Percentiles rank a stretch among this genome's conserved stretches.
Evolutionary conservation across 108 stramenopile genomes (phyloP).

Genomic region (Skeletonema potamos): DNA sequence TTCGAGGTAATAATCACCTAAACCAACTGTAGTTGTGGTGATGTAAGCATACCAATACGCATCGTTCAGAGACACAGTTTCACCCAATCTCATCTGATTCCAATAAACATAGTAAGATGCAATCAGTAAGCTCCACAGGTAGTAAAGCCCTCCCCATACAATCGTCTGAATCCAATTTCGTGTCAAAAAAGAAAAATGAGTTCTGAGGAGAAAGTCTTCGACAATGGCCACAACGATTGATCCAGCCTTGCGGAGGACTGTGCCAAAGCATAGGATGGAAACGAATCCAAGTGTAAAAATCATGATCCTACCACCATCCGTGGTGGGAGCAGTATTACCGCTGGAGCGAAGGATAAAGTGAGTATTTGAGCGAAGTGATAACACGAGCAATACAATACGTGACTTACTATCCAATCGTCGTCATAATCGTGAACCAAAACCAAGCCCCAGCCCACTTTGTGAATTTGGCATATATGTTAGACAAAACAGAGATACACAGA

Average conservation of each 20-base stretch:
- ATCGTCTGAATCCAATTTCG: slow-evolving; percentile 13
- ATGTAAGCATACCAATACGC: slow-evolving; percentile 53
- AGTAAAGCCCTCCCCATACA: slow-evolving; percentile 45
- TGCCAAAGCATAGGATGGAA: slow-evolving; percentile 45
- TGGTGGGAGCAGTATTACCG: slow-evolving; percentile 54
- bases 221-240: slow-evolving; percentile 37
- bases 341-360: neutral
- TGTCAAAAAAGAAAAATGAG: slow-evolving; percentile 9
- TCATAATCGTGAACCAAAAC: slow-evolving; percentile 32
- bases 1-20: slow-evolving; percentile 50
- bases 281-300: slow-evolving; percentile 48
- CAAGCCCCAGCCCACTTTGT: slow-evolving; percentile 6
- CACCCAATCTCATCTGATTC: slow-evolving; percentile 5
- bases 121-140: slow-evolving; percentile 35
- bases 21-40: slow-evolving; percentile 48
- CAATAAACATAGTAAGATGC: slow-evolving; percentile 10
- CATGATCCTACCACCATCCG: slow-evolving; percentile 38
- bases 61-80: slow-evolving; percentile 20
- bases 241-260: slow-evolving; percentile 40
- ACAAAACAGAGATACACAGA: neutral
- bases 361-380: slow-evolving; percentile 54
- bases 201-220: slow-evolving; percentile 33
- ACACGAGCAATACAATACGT: slow-evolving; percentile 51
- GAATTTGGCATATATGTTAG: neutral
- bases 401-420: slow-evolving; percentile 12